Percentiles rank a stretch among this genome's conserved stretches.
Conservation (phyloP, 306 rosid genomes). For the Prinsepia uniflora region DNA sequence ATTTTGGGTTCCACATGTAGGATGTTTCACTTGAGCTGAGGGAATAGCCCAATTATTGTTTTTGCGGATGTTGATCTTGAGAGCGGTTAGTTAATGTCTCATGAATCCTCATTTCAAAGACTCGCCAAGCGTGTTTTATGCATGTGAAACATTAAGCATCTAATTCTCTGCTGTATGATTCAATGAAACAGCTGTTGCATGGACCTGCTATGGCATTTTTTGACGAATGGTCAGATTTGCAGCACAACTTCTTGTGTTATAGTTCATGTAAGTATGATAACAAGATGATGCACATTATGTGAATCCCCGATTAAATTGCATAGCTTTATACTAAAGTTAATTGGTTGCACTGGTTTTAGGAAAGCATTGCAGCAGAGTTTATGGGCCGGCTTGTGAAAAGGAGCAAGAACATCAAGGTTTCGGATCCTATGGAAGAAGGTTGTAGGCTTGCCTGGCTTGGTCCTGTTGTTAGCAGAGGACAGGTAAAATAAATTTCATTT, state of each 20-base stretch:
- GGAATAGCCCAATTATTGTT: constrained; percentile 80
- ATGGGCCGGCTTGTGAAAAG: constrained; percentile 65
- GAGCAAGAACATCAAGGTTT: constrained; percentile 72
- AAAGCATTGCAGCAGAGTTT: constrained; percentile 72
- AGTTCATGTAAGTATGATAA: constrained; percentile 57
- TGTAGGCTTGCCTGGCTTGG: constrained; percentile 99
- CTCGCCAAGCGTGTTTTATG: no score
- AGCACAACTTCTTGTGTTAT: constrained; percentile 93
- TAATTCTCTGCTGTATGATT: not conserved
- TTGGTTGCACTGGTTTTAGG: constrained; percentile 42
- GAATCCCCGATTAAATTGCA: not conserved
- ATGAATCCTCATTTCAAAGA: no score
- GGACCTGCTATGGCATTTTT: constrained; percentile 82
- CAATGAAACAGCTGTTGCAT: constrained; percentile 68
- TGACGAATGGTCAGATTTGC: constrained; percentile 97
- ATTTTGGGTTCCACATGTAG: no score
- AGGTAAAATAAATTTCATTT: constrained; percentile 39
- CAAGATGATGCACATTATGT: not conserved
- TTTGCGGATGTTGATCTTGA: constrained; percentile 92
- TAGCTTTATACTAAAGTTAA: not conserved
- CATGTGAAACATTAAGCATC: no score
- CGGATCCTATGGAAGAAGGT: constrained; percentile 92
- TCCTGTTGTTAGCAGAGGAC: constrained; percentile 78
- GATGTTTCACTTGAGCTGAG: constrained; percentile 83
- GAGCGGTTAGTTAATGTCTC: constrained; percentile 57